Evolutionary conservation across 2,329 filamentous ascomycete species (phyloP).

Genomic region (Neopestalotiopsis sp.): DNA sequence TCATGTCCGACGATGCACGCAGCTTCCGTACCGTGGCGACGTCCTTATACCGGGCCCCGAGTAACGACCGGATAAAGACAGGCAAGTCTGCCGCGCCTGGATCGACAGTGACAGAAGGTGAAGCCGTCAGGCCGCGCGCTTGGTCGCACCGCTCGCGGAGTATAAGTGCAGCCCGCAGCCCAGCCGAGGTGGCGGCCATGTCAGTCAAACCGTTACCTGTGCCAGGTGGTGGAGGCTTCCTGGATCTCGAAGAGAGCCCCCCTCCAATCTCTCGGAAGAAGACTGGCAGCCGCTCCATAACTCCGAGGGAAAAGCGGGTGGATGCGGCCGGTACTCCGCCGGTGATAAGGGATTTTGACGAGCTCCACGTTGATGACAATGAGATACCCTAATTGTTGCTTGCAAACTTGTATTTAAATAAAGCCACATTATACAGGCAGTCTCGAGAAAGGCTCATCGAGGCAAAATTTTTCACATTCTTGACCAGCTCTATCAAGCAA

Average conservation of each 20-base stretch:
- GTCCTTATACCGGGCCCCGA: constrained; percentile 8
- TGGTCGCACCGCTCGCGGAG: constrained; percentile 28
- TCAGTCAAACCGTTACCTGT: constrained; percentile 24
- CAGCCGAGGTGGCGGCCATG: not conserved
- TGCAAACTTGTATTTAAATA: no score
- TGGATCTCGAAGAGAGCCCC: constrained; percentile 26
- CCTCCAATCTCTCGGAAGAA: not conserved
- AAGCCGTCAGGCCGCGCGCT: constrained; percentile 12
- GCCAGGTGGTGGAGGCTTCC: constrained; percentile 28
- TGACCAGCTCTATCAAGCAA: no score
- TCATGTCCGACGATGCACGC: constrained; percentile 33
- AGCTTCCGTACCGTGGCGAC: constrained; percentile 24
- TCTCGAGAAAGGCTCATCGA: no score
- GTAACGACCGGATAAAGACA: constrained; percentile 22
- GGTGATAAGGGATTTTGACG: constrained; percentile 37
- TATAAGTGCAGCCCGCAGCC: constrained; percentile 22
- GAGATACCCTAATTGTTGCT: constrained; percentile 22
- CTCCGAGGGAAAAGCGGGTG: constrained; percentile 19
- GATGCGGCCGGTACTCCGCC: constrained; percentile 27
- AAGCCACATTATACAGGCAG: no score
- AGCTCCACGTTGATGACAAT: constrained; percentile 29
- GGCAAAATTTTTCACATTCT: no score
- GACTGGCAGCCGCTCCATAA: not conserved
- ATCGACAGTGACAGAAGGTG: constrained; percentile 22
- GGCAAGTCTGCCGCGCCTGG: constrained; percentile 18